Conservation (phyloP, 768 basidiomycete genomes). For the Suillus paluster region DNA sequence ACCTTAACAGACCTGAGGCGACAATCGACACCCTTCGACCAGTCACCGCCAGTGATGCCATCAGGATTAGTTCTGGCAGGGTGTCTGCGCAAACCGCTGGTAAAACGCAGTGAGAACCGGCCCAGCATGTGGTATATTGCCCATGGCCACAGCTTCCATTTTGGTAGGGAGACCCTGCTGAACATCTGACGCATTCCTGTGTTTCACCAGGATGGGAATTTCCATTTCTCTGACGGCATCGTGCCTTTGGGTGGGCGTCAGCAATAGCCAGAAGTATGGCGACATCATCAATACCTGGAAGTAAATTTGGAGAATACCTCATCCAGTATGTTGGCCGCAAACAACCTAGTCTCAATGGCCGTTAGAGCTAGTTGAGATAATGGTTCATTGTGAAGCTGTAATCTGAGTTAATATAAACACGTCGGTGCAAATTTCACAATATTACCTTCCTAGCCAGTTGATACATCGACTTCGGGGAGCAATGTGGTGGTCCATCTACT, state of each 20-base stretch:
- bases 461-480: constrained; percentile 33
- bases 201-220: constrained; percentile 2
- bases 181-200: constrained; percentile 5
- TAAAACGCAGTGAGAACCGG: constrained; percentile 7
- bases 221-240: constrained; percentile 11
- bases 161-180: constrained; percentile 8
- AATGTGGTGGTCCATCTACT: constrained; percentile 8
- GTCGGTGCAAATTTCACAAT: not conserved
- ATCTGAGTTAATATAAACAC: not conserved
- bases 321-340: constrained; percentile 10
- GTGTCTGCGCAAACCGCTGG: not conserved
- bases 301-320: constrained; percentile 18
- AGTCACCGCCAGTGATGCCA: not conserved
- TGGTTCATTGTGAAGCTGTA: constrained; percentile 3
- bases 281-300: constrained; percentile 2
- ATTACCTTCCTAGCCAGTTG: constrained; percentile 24
- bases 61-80: not conserved
- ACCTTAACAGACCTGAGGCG: not conserved
- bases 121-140: constrained; percentile 11
- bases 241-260: constrained; percentile 8
- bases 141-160: constrained; percentile 5
- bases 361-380: constrained; percentile 10
- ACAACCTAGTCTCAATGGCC: constrained; percentile 8
- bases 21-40: not conserved
- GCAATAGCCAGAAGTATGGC: not conserved